These are phyloP conservation scores for Trichosporon asahii DNA, from an alignment of 1,284 basidiomycete species.

Conservation along the genomic window DNA sequence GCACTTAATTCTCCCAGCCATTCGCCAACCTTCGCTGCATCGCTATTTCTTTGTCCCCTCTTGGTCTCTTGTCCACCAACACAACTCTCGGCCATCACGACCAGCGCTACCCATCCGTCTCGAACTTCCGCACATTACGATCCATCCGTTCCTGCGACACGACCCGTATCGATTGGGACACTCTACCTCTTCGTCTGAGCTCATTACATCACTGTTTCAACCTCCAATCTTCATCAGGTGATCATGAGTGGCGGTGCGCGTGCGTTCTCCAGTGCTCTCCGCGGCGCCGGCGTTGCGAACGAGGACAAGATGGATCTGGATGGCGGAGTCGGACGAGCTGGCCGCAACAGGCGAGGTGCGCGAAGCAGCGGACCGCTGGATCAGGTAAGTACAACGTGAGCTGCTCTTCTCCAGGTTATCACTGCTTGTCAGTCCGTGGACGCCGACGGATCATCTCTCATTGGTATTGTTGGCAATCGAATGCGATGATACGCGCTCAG, in stretches of 20 bases:
- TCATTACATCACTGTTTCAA: neutral
- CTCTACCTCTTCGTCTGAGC: neutral
- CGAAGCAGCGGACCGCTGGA: conserved; percentile 6
- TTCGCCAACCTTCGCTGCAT: neutral
- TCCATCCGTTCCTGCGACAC: neutral
- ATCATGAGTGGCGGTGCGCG: conserved; percentile 1
- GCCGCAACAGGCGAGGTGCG: neutral
- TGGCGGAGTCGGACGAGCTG: neutral
- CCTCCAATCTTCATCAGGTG: neutral
- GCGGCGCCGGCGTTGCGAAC: neutral
- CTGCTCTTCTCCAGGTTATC: conserved; percentile 8
- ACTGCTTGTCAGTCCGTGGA: conserved; percentile 5
- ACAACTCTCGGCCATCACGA: neutral
- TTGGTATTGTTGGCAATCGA: neutral
- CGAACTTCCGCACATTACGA: neutral
- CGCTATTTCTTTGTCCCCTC: neutral
- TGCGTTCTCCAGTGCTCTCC: neutral
- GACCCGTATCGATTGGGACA: neutral
- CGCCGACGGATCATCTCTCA: neutral
- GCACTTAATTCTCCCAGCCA: neutral
- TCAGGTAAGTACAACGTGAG: conserved; percentile 7
- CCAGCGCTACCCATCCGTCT: neutral
- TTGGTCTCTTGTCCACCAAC: neutral
- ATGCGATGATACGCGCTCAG: neutral
- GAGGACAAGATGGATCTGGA: conserved; percentile 5